Conservation (phyloP, 106 monocot genomes). For the Dendrobium chrysotoxum region DNA sequence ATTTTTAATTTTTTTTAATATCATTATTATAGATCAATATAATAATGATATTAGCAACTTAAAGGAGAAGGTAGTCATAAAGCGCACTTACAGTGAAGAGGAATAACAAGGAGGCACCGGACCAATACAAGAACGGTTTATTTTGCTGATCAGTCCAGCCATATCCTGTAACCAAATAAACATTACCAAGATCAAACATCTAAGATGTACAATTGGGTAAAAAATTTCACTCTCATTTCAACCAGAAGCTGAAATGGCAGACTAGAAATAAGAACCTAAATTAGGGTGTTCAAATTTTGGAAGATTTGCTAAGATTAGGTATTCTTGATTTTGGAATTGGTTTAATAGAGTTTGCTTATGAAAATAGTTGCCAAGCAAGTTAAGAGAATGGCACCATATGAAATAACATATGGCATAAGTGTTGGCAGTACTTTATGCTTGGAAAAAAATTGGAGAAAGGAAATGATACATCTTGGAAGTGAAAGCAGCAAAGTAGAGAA, state of each 20-base stretch:
- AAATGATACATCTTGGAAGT: no score
- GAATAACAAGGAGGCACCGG: constrained; percentile 90
- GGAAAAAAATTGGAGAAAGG: no score
- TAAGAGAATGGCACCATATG: no score
- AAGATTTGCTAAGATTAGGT: no score
- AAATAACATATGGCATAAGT: no score
- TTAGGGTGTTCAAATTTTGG: no score
- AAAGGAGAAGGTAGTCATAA: not conserved
- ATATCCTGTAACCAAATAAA: constrained; percentile 73
- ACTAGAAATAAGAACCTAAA: not conserved
- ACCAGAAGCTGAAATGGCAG: not conserved
- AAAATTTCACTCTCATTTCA: not conserved
- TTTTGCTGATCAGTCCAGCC: constrained; percentile 97
- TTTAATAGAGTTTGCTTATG: no score
- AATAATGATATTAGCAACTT: not conserved
- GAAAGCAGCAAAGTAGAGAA: no score
- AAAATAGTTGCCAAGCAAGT: no score
- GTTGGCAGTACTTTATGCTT: no score
- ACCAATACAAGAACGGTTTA: constrained; percentile 91
- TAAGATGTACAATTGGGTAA: not conserved
- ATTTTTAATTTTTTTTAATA: no score
- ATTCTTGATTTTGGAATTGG: no score
- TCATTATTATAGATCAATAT: not conserved
- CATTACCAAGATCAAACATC: not conserved
- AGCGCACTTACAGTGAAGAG: constrained; percentile 61